Evolutionary conservation across 1,284 basidiomycete genomes (phyloP).

Genomic region (Rhizoctonia solani): DNA sequence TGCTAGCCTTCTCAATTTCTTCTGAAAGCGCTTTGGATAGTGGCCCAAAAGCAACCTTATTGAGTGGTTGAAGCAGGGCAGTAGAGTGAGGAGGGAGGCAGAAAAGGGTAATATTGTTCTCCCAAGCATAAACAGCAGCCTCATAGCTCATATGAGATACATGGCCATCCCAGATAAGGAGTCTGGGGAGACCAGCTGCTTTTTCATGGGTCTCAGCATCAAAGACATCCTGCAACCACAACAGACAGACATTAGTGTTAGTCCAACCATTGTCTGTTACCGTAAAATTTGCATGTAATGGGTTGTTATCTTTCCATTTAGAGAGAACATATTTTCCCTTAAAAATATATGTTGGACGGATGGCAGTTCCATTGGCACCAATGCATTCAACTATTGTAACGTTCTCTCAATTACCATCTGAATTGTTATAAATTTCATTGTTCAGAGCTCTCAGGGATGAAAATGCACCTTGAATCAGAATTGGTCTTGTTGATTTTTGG

Average conservation of each 20-base stretch:
- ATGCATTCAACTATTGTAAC: background rate
- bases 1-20: background rate
- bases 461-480: background rate
- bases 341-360: background rate
- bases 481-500: background rate
- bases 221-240: constrained; percentile 48
- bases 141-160: constrained; percentile 25
- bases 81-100: constrained; percentile 51
- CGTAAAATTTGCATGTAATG: constrained; percentile 34
- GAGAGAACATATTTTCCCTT: background rate
- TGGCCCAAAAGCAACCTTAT: constrained; percentile 49
- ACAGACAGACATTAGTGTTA: constrained; percentile 44
- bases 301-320: background rate
- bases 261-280: constrained; percentile 51
- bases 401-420: no score
- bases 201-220: constrained; percentile 43
- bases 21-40: background rate
- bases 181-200: background rate
- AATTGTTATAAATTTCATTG: no score
- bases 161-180: constrained; percentile 29
- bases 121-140: constrained; percentile 41
- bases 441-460: background rate
- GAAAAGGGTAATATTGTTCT: constrained; percentile 46
- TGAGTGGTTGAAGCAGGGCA: constrained; percentile 49
- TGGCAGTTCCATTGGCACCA: background rate